Evolutionary conservation across 257 asterid genomes (phyloP).

Genomic region (Solanum okadae): DNA sequence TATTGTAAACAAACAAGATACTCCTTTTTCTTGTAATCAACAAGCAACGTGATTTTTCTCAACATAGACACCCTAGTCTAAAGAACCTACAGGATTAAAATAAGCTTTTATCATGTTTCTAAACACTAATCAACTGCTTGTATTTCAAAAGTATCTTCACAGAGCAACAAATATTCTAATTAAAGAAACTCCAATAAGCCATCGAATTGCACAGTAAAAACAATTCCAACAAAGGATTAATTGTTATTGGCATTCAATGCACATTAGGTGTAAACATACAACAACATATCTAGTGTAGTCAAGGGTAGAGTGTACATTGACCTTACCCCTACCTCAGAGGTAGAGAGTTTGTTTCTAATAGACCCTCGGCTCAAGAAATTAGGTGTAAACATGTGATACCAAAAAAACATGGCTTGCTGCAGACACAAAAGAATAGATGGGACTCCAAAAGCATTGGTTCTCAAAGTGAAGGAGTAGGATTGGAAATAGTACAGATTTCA

Average conservation of each 20-base stretch:
- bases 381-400: neutral
- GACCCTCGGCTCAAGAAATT: neutral
- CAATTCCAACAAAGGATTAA: neutral
- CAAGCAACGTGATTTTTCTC: neutral
- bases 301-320: neutral
- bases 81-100: neutral
- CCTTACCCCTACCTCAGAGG: neutral
- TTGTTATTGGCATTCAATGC: neutral
- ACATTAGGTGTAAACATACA: neutral
- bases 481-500: constrained; percentile 13
- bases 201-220: neutral
- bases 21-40: neutral
- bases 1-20: neutral
- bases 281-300: neutral
- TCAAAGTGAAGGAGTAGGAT: neutral
- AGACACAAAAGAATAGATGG: neutral
- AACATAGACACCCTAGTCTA: neutral
- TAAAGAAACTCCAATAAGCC: neutral
- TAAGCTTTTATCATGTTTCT: neutral
- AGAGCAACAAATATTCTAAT: neutral
- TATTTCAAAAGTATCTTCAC: neutral
- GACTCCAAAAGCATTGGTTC: neutral
- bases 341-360: neutral
- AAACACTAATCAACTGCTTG: neutral
- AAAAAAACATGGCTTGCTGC: neutral